A percentile compares a stretch with the other conserved stretches of the same genome.
Conservation (phyloP, 768 basidiomycete species). For the Lanmaoa rubissima region DNA sequence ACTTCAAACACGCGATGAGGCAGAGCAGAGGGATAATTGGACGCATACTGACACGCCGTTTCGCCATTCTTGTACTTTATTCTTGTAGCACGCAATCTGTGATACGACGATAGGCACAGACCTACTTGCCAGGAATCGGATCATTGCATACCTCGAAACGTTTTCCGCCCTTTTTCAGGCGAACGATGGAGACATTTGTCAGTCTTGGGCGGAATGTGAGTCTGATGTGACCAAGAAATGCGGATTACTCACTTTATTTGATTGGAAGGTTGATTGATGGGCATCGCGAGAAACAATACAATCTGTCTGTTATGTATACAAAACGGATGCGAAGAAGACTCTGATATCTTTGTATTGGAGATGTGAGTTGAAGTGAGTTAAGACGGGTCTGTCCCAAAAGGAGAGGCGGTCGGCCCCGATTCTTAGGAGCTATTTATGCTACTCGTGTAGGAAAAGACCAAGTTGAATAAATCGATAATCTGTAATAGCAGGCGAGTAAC, state of each 20-base stretch:
- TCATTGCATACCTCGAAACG: constrained; percentile 76
- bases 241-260: constrained; percentile 70
- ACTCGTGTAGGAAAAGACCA: background rate
- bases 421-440: constrained; percentile 18
- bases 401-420: constrained; percentile 7
- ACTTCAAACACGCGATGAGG: constrained; percentile 37
- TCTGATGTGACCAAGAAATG: background rate
- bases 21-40: background rate
- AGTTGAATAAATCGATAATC: background rate
- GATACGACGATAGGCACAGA: background rate
- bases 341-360: background rate
- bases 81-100: constrained; percentile 98
- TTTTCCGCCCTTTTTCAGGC: constrained; percentile 95
- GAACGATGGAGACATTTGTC: constrained; percentile 95
- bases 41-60: constrained; percentile 71
- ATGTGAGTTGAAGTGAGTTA: background rate
- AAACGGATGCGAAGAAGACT: background rate
- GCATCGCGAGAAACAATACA: constrained; percentile 9
- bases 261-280: constrained; percentile 84
- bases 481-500: background rate
- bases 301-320: background rate
- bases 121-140: background rate
- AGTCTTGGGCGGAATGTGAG: constrained; percentile 50
- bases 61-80: constrained; percentile 97
- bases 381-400: background rate